Evolutionary conservation across 768 basidiomycete species (phyloP), one percentile per base, ranked within the genome.

Genomic region (Pleurotus eryngii): DNA sequence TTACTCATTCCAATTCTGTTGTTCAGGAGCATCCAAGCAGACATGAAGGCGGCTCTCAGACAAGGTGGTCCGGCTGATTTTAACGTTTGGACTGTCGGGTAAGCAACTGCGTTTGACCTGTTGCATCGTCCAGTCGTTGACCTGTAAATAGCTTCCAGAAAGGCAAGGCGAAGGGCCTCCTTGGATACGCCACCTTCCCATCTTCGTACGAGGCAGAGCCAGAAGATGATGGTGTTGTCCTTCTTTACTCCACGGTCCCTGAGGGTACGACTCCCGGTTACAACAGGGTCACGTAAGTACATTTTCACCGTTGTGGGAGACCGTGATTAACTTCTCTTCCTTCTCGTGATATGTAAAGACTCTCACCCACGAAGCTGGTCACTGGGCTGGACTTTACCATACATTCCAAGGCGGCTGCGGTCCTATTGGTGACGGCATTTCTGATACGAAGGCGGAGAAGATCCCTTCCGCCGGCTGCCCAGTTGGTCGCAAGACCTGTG

Each of bases 331-430:
- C 47, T 55, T 47, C 20, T 26, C 61, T 18, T 17, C 30, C 30
- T 35, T 35, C 30, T 35, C 30, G 11, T 35, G 30, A 35, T 35
- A 35, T 11, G 22, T 49, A 4, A 59, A 77, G 66, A 84, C 79
- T 45, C 62, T 80, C 59, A 81, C 77, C n/a, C 83, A 85, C 64
- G 83, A 85, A 67, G 77, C 74, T 51, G 81, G 82, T 17, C 82
- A 84, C 69, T 85, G 83, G 82, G 70, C 81, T 57, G 82, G 83
- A 26, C 73, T 83, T 20, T 83, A 76, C 67, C 81, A 83, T 69
- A 81, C 82, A 26, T 83, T 82, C 77, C 78, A 84, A 63, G 79
- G 79, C 42, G 77, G 78, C 20, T 81, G 75, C 69, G 49, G 56
- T 14, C 60, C 59, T 60, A 48, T 70, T 43, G 80, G 79, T 24